phyloP scores from a whole-genome alignment of 805 yeast species.

The Candida silvicultrix region DNA sequence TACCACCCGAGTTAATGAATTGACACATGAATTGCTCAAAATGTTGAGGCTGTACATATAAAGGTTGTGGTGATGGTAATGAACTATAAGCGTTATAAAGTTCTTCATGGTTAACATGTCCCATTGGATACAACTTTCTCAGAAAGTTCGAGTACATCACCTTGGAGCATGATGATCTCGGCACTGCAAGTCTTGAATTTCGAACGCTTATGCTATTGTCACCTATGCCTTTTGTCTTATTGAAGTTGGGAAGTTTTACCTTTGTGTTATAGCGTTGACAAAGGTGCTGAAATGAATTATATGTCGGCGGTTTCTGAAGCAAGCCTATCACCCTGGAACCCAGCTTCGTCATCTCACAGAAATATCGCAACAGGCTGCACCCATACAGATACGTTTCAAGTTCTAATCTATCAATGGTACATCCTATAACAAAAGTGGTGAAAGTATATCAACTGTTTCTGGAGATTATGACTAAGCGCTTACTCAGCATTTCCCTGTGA shows the following conservation, averaged over 20 bases:
- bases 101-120: conserved; percentile 5
- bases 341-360: not conserved
- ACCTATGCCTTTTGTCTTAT: not conserved
- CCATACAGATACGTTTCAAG: too few relatives aligned
- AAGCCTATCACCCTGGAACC: not conserved
- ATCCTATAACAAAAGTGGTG: not conserved
- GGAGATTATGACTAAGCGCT: not conserved
- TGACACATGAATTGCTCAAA: conserved; percentile 24
- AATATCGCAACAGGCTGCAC: too few relatives aligned
- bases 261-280: not conserved
- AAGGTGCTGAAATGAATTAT: not conserved
- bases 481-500: not conserved
- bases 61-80: conserved; percentile 28
- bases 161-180: not conserved
- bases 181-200: not conserved
- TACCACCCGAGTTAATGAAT: conserved; percentile 12
- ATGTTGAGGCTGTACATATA: conserved; percentile 21
- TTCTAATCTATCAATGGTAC: too few relatives aligned
- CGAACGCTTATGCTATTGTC: conserved; percentile 1
- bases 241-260: not conserved
- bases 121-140: conserved; percentile 12
- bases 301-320: not conserved
- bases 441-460: too few relatives aligned
- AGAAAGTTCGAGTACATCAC: conserved; percentile 16
- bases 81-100: conserved; percentile 19